Evolutionary conservation across 1,139 yeast genomes (phyloP).

Genomic region (Candida albicans): DNA sequence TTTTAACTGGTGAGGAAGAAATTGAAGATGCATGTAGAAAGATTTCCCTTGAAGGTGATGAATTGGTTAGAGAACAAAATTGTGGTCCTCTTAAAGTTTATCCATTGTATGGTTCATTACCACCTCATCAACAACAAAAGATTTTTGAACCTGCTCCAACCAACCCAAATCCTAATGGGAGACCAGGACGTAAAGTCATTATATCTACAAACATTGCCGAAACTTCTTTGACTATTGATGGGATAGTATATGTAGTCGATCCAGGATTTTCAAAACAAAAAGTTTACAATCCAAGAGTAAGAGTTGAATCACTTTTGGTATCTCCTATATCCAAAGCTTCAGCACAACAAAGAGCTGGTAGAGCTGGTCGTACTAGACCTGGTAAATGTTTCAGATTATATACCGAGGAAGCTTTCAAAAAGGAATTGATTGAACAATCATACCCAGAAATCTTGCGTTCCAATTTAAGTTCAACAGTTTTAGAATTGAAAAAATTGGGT

Average conservation of each 20-base stretch:
- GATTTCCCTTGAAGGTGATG: conserved; percentile 84
- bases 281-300: conserved; percentile 92
- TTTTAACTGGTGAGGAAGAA: conserved; percentile 97
- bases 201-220: conserved; percentile 97
- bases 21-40: conserved; percentile 96
- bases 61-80: conserved; percentile 79
- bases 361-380: conserved; percentile 99
- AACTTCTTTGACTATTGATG: conserved; percentile 96
- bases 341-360: conserved; percentile 98
- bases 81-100: conserved; percentile 88
- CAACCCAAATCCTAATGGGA: conserved; percentile 60
- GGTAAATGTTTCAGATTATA: conserved; percentile 96
- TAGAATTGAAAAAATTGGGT: conserved; percentile 90
- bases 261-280: conserved; percentile 97
- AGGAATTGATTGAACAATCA: conserved; percentile 90
- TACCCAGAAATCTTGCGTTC: conserved; percentile 94
- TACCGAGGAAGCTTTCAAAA: conserved; percentile 94
- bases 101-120: conserved; percentile 93
- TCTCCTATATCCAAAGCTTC: conserved; percentile 97
- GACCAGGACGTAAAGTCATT: conserved; percentile 91
- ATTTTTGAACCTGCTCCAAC: conserved; percentile 90
- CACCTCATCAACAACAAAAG: conserved; percentile 92
- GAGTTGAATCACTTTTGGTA: conserved; percentile 91
- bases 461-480: conserved; percentile 86
- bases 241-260: conserved; percentile 94